phyloP scores from a whole-genome alignment of 768 basidiomycete species.

The Myochromella boudieri region DNA sequence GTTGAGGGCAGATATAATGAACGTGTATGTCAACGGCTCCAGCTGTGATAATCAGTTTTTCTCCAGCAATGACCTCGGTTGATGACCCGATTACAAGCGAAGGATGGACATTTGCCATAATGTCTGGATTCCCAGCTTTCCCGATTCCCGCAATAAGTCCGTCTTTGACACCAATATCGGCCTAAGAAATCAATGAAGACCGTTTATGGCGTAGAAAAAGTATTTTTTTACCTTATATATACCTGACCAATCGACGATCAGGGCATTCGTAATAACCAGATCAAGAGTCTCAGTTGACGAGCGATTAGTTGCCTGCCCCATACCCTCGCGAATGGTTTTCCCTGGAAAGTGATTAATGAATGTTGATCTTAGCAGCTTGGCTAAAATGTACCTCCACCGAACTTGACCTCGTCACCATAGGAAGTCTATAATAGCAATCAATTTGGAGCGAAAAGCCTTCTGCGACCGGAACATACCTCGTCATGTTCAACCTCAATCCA shows the following conservation, averaged over 20 bases:
- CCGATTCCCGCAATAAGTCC: slow-evolving; percentile 86
- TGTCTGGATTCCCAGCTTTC: slow-evolving; percentile 96
- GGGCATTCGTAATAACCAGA: slow-evolving; percentile 91
- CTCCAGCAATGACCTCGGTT: slow-evolving; percentile 95
- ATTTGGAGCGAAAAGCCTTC: neutral
- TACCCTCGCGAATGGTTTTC: slow-evolving; percentile 93
- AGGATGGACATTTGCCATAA: slow-evolving; percentile 78
- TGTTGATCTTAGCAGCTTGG: neutral
- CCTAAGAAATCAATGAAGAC: slow-evolving; percentile 42
- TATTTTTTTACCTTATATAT: slow-evolving; percentile 76
- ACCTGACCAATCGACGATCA: slow-evolving; percentile 93
- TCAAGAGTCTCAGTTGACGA: slow-evolving; percentile 73
- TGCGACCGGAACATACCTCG: slow-evolving; percentile 43
- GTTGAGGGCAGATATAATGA: slow-evolving; percentile 95
- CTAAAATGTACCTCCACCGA: slow-evolving; percentile 77
- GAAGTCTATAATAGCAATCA: slow-evolving; percentile 49
- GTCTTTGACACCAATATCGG: slow-evolving; percentile 89
- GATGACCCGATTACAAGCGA: slow-evolving; percentile 82
- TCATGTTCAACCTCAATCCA: slow-evolving; percentile 95
- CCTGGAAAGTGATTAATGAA: slow-evolving; percentile 41
- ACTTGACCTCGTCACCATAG: slow-evolving; percentile 97
- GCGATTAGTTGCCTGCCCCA: slow-evolving; percentile 87
- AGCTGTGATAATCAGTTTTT: slow-evolving; percentile 91
- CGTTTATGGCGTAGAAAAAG: neutral
- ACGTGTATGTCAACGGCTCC: slow-evolving; percentile 91